These are phyloP conservation scores for Podaxis sp. DNA, from an alignment of 768 basidiomycete species.

Conservation along the genomic window DNA sequence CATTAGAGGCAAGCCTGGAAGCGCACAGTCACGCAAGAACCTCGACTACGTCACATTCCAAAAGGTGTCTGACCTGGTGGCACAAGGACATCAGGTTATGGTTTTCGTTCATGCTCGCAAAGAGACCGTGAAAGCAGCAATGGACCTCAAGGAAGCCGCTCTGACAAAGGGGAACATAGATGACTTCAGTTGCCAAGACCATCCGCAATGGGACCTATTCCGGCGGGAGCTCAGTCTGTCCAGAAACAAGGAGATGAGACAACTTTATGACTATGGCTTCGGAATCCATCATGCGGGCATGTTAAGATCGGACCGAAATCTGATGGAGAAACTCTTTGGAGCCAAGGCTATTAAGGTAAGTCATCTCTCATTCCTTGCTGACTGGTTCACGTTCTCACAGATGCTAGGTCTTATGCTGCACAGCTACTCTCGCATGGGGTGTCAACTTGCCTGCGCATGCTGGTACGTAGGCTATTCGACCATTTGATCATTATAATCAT, in stretches of 20 bases:
- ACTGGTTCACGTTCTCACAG: not conserved
- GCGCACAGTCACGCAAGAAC: constrained; percentile 69
- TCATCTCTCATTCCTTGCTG: not conserved
- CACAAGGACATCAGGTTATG: constrained; percentile 97
- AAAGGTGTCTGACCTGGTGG: constrained; percentile 85
- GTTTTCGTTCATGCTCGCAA: constrained; percentile 98
- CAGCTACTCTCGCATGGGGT: constrained; percentile 98
- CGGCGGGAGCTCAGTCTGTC: constrained; percentile 76
- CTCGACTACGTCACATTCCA: constrained; percentile 86
- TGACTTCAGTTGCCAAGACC: constrained; percentile 77
- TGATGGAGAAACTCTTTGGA: constrained; percentile 94
- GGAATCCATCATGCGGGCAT: constrained; percentile 99
- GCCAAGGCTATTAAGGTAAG: constrained; percentile 85
- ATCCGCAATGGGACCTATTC: constrained; percentile 75
- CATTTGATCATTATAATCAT: constrained; percentile 8
- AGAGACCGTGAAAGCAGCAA: constrained; percentile 93
- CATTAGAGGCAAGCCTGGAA: constrained; percentile 82
- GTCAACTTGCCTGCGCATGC: constrained; percentile 99
- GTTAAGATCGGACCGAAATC: constrained; percentile 88
- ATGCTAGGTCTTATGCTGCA: constrained; percentile 93
- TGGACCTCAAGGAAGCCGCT: constrained; percentile 74
- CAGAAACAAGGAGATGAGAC: constrained; percentile 94
- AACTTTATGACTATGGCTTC: constrained; percentile 87
- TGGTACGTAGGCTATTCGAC: constrained; percentile 37
- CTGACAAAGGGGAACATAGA: constrained; percentile 64